These are phyloP conservation scores for Globisporangium mamillatum DNA, from an alignment of 352 stramenopile species.

Conservation along the genomic window DNA sequence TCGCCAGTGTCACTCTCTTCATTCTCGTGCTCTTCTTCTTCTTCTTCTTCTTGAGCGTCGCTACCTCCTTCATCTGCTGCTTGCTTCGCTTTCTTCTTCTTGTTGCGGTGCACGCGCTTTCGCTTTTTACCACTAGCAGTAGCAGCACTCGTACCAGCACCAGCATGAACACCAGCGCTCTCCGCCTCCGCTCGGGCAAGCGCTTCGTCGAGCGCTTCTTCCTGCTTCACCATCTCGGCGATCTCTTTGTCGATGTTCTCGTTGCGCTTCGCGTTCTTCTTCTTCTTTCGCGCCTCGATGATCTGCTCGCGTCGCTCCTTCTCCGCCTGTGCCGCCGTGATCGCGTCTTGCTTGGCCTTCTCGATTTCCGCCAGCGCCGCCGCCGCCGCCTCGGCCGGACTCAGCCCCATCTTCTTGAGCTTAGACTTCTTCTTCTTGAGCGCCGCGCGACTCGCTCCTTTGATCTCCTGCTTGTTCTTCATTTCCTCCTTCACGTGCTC, in stretches of 20 bases:
- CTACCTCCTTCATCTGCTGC: background rate
- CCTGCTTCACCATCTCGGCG: slow-evolving; percentile 20
- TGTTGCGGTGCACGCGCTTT: slow-evolving; percentile 27
- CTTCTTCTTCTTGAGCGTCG: slow-evolving; percentile 10
- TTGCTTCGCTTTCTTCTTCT: slow-evolving; percentile 17
- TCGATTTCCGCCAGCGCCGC: slow-evolving; percentile 29
- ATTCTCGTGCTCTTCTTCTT: slow-evolving; percentile 21
- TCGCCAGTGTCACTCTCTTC: background rate
- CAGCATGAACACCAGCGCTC: slow-evolving; percentile 14
- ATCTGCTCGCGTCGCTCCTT: slow-evolving; percentile 21
- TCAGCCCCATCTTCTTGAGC: slow-evolving; percentile 59
- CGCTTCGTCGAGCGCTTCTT: slow-evolving; percentile 13
- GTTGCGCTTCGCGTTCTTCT: slow-evolving; percentile 21
- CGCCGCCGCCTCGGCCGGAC: slow-evolving; percentile 24
- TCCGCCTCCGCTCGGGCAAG: slow-evolving; percentile 15
- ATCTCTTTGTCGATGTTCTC: slow-evolving; percentile 17
- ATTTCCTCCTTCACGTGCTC: slow-evolving; percentile 32
- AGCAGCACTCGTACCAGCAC: background rate
- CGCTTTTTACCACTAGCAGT: slow-evolving; percentile 28
- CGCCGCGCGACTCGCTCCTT: slow-evolving; percentile 61
- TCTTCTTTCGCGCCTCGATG: slow-evolving; percentile 24
- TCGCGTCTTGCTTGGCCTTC: slow-evolving; percentile 26
- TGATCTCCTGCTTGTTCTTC: slow-evolving; percentile 31
- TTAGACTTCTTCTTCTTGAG: slow-evolving; percentile 80
- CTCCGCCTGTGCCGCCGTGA: slow-evolving; percentile 14